A percentile compares a stretch with the other conserved stretches of the same genome.
Evolutionary conservation across 1,284 basidiomycete species (phyloP).

Genomic region (Boletellus deceptivus): DNA sequence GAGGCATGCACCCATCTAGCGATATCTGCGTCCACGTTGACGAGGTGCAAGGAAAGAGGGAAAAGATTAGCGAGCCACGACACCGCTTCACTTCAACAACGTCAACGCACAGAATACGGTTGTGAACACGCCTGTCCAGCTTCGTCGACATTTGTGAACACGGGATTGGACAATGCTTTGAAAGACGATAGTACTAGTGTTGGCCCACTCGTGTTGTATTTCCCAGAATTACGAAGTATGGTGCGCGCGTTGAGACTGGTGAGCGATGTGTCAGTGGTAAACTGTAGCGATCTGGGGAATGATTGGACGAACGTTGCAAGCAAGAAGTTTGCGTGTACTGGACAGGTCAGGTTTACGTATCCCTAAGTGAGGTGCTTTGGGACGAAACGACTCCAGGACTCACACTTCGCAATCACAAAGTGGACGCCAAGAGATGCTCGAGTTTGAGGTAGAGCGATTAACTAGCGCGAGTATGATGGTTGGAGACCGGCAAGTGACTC

Average conservation of each 20-base stretch:
- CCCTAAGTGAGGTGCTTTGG: not conserved
- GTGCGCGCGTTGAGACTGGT: conserved; percentile 22
- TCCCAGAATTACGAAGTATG: conserved; percentile 3
- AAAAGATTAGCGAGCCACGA: not conserved
- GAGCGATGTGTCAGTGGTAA: not conserved
- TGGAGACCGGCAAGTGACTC: too few species aligned
- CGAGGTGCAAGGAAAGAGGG: too few species aligned
- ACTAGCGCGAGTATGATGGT: conserved; percentile 31
- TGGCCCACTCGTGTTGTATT: not conserved
- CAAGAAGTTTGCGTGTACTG: conserved; percentile 28
- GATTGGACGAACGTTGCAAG: conserved; percentile 21
- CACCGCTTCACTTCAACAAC: not conserved
- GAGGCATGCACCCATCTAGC: not conserved
- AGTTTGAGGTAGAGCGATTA: conserved; percentile 39
- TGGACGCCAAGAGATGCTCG: conserved; percentile 46
- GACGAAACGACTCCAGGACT: conserved; percentile 2
- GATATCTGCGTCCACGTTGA: not conserved
- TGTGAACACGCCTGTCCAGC: not conserved
- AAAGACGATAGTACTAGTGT: conserved; percentile 3
- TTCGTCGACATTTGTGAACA: not conserved
- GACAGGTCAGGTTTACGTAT: too few species aligned
- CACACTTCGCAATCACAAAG: conserved; percentile 49
- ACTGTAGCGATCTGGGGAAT: not conserved
- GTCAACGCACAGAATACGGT: conserved; percentile 5
- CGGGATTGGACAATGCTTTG: not conserved